phyloP scores from a whole-genome alignment of 2,329 filamentous ascomycete genomes.

The Aureobasidium namibiae region DNA sequence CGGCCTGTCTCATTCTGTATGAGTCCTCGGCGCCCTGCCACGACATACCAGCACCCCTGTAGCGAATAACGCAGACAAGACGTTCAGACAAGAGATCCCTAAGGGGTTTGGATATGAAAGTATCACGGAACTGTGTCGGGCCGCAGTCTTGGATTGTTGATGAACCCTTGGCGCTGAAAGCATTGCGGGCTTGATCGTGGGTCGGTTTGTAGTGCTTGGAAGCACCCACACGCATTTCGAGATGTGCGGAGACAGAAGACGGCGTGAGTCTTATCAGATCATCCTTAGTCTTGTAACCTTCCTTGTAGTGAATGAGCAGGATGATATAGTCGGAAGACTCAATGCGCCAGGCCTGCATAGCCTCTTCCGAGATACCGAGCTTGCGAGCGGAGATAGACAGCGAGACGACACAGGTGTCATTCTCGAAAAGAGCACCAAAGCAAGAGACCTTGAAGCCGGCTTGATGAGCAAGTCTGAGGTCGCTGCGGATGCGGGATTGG shows the following conservation, averaged over 20 bases:
- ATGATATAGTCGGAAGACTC: constrained; percentile 60
- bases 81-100: constrained; percentile 59
- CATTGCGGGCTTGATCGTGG: constrained; percentile 42
- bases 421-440: constrained; percentile 43
- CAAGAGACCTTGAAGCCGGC: constrained; percentile 65
- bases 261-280: constrained; percentile 39
- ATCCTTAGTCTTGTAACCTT: constrained; percentile 54
- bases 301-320: constrained; percentile 58
- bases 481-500: constrained; percentile 30
- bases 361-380: constrained; percentile 65
- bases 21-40: constrained; percentile 63
- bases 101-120: constrained; percentile 66
- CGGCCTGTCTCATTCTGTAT: constrained; percentile 40
- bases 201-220: constrained; percentile 67
- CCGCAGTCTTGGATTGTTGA: constrained; percentile 11
- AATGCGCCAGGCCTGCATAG: constrained; percentile 70
- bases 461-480: constrained; percentile 52
- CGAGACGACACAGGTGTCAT: constrained; percentile 48
- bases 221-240: constrained; percentile 62
- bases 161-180: constrained; percentile 35
- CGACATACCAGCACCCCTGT: constrained; percentile 46
- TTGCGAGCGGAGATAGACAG: constrained; percentile 62
- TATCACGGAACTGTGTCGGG: constrained; percentile 37
- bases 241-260: constrained; percentile 25
- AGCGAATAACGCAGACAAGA: constrained; percentile 50